phyloP scores from a whole-genome alignment of 192 early-diverging fungal species.

The Coemansia furcata region DNA sequence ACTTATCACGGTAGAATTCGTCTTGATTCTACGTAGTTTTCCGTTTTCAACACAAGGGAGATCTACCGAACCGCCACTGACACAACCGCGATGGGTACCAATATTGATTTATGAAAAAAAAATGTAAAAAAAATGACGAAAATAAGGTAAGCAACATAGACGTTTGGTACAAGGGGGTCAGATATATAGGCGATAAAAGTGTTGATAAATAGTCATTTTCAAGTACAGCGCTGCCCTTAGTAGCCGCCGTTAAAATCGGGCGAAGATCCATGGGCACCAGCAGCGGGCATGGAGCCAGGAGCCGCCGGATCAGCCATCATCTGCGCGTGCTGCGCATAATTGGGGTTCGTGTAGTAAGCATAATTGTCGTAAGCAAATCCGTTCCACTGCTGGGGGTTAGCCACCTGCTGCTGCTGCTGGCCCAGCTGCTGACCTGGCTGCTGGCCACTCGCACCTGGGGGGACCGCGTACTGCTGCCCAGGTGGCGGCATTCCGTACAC shows the following conservation, averaged over 20 bases:
- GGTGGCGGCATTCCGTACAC: conserved; percentile 46
- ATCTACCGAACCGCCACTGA: background rate
- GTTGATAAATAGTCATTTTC: background rate
- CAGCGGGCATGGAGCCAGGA: conserved; percentile 14
- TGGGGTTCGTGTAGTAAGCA: conserved; percentile 46
- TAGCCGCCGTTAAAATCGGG: conserved; percentile 22
- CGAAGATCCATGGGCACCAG: conserved; percentile 6
- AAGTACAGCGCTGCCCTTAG: background rate
- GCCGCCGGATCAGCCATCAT: conserved; percentile 30
- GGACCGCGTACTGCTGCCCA: conserved; percentile 41
- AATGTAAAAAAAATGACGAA: background rate
- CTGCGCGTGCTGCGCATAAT: conserved; percentile 41
- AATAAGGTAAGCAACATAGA: background rate
- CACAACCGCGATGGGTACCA: background rate
- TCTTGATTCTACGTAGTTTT: no score
- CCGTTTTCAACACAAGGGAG: no score
- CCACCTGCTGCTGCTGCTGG: conserved; percentile 17
- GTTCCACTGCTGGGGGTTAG: conserved; percentile 40
- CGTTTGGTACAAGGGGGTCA: conserved; percentile 6
- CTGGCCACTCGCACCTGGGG: conserved; percentile 7
- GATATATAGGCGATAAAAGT: background rate
- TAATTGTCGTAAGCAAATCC: conserved; percentile 48
- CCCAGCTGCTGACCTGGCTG: conserved; percentile 20
- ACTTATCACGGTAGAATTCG: no score
- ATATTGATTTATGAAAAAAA: background rate